These are phyloP conservation scores for Amanita thiersii DNA, from an alignment of 768 basidiomycete species.

Conservation along the genomic window DNA sequence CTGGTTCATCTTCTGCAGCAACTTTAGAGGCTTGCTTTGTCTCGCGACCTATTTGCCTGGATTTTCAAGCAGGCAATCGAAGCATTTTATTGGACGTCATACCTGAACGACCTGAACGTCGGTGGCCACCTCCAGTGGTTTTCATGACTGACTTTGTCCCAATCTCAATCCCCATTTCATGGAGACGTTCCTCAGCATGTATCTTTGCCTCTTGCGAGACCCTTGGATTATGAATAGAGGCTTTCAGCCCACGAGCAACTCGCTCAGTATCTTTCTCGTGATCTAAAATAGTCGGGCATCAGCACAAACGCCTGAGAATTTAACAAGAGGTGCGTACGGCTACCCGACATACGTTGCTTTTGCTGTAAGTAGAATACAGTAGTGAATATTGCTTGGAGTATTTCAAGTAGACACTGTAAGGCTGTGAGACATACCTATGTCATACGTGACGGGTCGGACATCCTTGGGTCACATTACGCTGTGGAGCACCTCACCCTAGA, in stretches of 20 bases:
- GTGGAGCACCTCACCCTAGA: conserved; percentile 3
- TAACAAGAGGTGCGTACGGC: background rate
- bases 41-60: background rate
- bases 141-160: conserved; percentile 3
- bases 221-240: conserved; percentile 49
- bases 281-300: background rate
- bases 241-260: conserved; percentile 43
- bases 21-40: background rate
- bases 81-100: too few species aligned
- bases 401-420: conserved; percentile 1
- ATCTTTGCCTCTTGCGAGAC: conserved; percentile 40
- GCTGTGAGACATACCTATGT: conserved; percentile 7
- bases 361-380: too few species aligned
- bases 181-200: conserved; percentile 23
- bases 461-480: background rate
- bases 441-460: conserved; percentile 1
- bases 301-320: background rate
- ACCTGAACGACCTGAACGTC: conserved; percentile 8
- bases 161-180: conserved; percentile 7
- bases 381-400: too few species aligned
- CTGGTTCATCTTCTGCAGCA: background rate
- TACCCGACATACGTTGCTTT: conserved; percentile 5
- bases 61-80: too few species aligned
- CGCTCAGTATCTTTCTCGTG: conserved; percentile 18
- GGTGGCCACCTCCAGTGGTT: conserved; percentile 1